phyloP scores from a whole-genome alignment of 208 protist species.

The Trichomonas vaginalis region DNA sequence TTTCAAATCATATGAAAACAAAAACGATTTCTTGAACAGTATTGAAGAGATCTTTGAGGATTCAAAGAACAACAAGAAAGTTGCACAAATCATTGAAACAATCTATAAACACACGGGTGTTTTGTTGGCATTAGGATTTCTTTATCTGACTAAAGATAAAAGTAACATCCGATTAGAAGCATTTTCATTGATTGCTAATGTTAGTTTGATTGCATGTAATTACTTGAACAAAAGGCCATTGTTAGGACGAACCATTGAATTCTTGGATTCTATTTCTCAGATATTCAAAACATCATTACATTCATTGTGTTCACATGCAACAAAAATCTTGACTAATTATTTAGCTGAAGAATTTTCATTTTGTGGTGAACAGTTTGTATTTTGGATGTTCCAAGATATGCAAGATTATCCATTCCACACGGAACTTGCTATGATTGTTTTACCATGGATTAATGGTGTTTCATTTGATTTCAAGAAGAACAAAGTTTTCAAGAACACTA shows the following conservation, averaged over 20 bases:
- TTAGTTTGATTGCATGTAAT: background rate
- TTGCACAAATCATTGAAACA: background rate
- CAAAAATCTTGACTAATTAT: background rate
- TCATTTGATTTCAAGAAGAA: background rate
- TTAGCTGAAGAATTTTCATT: background rate
- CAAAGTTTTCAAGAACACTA: background rate
- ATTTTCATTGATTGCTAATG: background rate
- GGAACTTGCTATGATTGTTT: background rate
- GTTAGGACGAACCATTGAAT: background rate
- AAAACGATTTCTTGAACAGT: background rate
- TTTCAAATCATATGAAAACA: background rate
- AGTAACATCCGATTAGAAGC: background rate
- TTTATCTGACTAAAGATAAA: background rate
- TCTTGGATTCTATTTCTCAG: background rate
- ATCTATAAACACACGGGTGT: background rate
- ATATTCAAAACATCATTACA: background rate
- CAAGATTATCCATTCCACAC: background rate
- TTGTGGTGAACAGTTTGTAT: background rate
- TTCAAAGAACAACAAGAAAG: background rate
- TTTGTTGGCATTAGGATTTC: background rate
- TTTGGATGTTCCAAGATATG: background rate
- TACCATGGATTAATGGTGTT: background rate
- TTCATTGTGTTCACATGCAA: background rate
- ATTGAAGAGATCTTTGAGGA: background rate
- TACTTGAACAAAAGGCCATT: background rate